Evolutionary conservation across 768 basidiomycete genomes (phyloP).

Genomic region (Hypholoma sublateritium): DNA sequence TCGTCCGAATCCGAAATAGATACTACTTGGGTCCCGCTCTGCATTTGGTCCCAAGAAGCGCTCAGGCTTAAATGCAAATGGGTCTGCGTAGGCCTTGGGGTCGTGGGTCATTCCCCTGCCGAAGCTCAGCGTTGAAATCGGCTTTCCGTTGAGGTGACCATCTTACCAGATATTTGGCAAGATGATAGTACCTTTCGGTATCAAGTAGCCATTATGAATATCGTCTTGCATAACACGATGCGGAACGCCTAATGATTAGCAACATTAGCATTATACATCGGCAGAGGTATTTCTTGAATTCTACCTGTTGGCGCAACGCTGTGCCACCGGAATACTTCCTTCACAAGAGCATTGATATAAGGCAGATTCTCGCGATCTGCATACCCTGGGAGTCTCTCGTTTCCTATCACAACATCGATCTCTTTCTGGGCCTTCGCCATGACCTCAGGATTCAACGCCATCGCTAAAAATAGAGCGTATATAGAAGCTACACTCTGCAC

Average conservation of each 20-base stretch:
- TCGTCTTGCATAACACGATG: constrained; percentile 59
- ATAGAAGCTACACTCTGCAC: constrained; percentile 38
- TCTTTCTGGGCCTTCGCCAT: constrained; percentile 42
- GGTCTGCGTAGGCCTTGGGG: constrained; percentile 32
- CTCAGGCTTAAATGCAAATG: constrained; percentile 45
- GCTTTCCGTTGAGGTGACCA: neutral
- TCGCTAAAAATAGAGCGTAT: constrained; percentile 39
- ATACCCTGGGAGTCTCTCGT: constrained; percentile 37
- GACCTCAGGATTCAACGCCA: constrained; percentile 37
- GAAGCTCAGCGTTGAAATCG: neutral
- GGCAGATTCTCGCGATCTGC: constrained; percentile 39
- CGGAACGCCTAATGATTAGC: constrained; percentile 38
- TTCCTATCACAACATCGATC: constrained; percentile 41
- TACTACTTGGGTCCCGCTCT: constrained; percentile 41
- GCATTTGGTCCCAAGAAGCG: constrained; percentile 43
- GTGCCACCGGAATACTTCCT: constrained; percentile 39
- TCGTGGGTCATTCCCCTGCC: constrained; percentile 43
- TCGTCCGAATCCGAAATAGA: constrained; percentile 57
- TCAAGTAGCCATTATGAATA: constrained; percentile 56
- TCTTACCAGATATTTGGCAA: constrained; percentile 50
- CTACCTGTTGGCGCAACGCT: constrained; percentile 31
- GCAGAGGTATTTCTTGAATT: too few species aligned
- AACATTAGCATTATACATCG: neutral
- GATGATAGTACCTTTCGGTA: constrained; percentile 56
- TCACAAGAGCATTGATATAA: constrained; percentile 37